phyloP scores from a whole-genome alignment of 441 rosid genomes.

The Erysimum pusillum region DNA sequence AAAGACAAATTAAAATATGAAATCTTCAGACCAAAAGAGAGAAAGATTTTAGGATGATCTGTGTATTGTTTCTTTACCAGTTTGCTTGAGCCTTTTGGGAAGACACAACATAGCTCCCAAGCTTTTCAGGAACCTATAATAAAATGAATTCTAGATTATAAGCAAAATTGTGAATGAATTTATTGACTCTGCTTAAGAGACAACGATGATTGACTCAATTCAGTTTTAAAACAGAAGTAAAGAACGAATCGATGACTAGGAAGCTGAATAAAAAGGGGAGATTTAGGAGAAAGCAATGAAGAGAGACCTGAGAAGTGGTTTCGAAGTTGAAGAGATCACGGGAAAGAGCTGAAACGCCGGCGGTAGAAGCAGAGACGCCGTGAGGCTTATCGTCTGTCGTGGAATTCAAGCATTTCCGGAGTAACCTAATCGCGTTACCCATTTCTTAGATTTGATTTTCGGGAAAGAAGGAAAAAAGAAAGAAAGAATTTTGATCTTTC shows the following conservation, averaged over 20 bases:
- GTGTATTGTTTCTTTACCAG: slow-evolving; percentile 65
- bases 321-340: slow-evolving; percentile 76
- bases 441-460: slow-evolving; percentile 43
- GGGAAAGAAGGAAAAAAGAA: neutral
- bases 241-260: slow-evolving; percentile 5
- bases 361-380: slow-evolving; percentile 62
- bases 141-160: neutral
- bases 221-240: neutral
- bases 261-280: neutral
- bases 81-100: slow-evolving; percentile 95
- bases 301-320: slow-evolving; percentile 71
- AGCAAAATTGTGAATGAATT: neutral
- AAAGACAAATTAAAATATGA: slow-evolving; percentile 21
- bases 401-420: slow-evolving; percentile 57
- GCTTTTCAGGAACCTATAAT: slow-evolving; percentile 75
- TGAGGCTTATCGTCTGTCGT: slow-evolving; percentile 58
- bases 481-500: slow-evolving; percentile 30
- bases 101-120: slow-evolving; percentile 72
- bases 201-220: neutral
- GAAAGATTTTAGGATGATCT: slow-evolving; percentile 29
- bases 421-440: slow-evolving; percentile 80
- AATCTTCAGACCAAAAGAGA: neutral
- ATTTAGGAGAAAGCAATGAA: neutral
- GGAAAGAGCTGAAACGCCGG: slow-evolving; percentile 80
- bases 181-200: slow-evolving; percentile 24